A percentile compares a stretch with the other conserved stretches of the same genome.
Evolutionary conservation across 1,284 basidiomycete genomes (phyloP).

Genomic region (Phlebopus sp.): DNA sequence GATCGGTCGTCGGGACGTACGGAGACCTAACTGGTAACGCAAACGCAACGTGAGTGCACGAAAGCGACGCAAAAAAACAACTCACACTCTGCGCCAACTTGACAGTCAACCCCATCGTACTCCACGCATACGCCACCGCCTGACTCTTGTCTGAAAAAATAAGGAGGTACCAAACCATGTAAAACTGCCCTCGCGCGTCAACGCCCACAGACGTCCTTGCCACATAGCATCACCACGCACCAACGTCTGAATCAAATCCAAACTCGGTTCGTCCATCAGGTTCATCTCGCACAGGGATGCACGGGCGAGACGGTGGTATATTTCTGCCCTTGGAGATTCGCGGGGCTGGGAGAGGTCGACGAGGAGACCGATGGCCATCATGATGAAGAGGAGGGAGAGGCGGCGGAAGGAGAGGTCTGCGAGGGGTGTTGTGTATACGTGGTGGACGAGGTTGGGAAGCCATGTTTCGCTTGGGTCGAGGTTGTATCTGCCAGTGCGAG

Average conservation of each 20-base stretch:
- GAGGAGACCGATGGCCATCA: constrained; percentile 64
- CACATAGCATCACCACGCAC: no score
- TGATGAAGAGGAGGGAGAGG: constrained; percentile 61
- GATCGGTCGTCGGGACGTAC: constrained; percentile 36
- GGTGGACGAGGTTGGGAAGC: constrained; percentile 60
- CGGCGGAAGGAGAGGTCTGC: constrained; percentile 57
- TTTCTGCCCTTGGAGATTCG: constrained; percentile 55
- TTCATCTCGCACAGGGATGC: constrained; percentile 69
- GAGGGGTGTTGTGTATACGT: constrained; percentile 57
- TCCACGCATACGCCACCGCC: constrained; percentile 66
- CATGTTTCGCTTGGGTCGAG: constrained; percentile 65
- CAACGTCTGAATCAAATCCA: constrained; percentile 62
- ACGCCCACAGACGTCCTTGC: no score
- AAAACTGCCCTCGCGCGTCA: no score
- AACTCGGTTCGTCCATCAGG: constrained; percentile 65
- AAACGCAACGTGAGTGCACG: neutral
- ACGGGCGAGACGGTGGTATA: constrained; percentile 64
- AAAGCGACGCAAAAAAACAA: constrained; percentile 1
- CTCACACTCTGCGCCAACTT: constrained; percentile 60
- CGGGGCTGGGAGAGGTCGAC: constrained; percentile 57
- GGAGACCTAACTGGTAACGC: constrained; percentile 56
- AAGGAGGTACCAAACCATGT: constrained; percentile 70
- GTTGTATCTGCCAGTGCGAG: constrained; percentile 48
- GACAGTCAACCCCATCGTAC: constrained; percentile 59
- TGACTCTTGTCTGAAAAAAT: constrained; percentile 68